These are phyloP conservation scores for Aurinia saxatilis DNA, from an alignment of 345 rosid genomes.

Conservation along the genomic window DNA sequence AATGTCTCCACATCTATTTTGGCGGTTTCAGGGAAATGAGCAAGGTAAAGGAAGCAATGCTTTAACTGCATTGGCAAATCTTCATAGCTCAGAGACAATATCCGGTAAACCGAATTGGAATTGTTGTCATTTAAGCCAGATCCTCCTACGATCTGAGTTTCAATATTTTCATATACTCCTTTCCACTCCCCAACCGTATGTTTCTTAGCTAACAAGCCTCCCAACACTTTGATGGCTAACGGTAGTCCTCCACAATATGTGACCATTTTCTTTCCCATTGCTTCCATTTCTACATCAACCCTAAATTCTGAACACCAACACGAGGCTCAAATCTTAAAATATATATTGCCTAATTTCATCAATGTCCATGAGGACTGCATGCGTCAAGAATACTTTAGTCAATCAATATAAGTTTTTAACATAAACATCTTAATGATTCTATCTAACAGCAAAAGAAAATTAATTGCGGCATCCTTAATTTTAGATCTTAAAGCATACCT, in stretches of 20 bases:
- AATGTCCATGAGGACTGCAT: not conserved
- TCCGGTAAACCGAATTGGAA: not conserved
- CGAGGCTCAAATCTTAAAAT: not conserved
- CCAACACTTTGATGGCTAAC: not conserved
- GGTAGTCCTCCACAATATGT: not conserved
- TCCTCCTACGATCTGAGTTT: not conserved
- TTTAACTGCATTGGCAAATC: too few relatives aligned
- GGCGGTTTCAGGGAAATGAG: too few relatives aligned
- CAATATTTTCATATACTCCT: not conserved
- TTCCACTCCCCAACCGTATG: not conserved
- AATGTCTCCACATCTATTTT: too few relatives aligned
- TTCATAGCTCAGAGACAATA: not conserved
- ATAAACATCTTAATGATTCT: too few relatives aligned
- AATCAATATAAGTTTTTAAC: too few relatives aligned
- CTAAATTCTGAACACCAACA: not conserved
- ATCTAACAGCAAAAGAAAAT: too few relatives aligned
- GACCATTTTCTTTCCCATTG: not conserved
- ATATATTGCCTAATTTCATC: too few relatives aligned
- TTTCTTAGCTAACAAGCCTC: not conserved
- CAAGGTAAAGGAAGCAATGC: too few relatives aligned
- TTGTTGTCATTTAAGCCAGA: not conserved
- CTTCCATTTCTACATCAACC: not conserved
- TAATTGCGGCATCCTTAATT: too few relatives aligned
- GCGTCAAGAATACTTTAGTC: too few relatives aligned
- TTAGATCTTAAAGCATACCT: slow-evolving; percentile 8